A percentile compares a stretch with the other conserved stretches of the same genome.
Evolutionary conservation across 805 yeast species (phyloP).

Genomic region (Yarrowia sp.): DNA sequence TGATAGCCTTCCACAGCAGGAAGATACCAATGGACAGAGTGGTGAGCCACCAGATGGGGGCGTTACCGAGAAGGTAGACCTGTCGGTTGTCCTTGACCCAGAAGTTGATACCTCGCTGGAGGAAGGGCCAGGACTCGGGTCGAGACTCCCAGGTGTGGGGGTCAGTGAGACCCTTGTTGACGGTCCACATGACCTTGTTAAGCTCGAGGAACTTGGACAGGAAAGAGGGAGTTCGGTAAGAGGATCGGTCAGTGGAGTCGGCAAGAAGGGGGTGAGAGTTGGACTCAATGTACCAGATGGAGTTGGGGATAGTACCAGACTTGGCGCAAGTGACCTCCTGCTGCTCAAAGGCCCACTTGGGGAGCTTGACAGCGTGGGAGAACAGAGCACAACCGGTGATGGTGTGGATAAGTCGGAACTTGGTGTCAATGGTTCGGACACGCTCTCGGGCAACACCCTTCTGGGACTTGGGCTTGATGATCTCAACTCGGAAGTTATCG

Average conservation of each 20-base stretch:
- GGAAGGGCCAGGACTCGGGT: conserved; percentile 71
- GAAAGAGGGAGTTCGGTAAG: conserved; percentile 54
- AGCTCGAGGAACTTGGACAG: conserved; percentile 61
- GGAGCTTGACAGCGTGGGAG: conserved; percentile 75
- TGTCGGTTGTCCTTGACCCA: conserved; percentile 56
- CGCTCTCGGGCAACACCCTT: conserved; percentile 52
- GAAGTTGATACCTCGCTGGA: conserved; percentile 65
- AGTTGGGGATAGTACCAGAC: conserved; percentile 68
- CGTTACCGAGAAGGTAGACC: conserved; percentile 71
- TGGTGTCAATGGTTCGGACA: conserved; percentile 66
- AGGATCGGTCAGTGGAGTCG: conserved; percentile 49
- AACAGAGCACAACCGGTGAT: conserved; percentile 73
- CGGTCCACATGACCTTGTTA: conserved; percentile 62
- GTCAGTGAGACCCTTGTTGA: conserved; percentile 57
- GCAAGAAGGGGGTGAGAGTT: conserved; percentile 60
- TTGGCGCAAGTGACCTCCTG: conserved; percentile 89
- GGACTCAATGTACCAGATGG: conserved; percentile 71
- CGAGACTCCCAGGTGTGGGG: conserved; percentile 59
- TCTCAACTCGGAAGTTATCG: conserved; percentile 72
- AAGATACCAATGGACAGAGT: conserved; percentile 48
- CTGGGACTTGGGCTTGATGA: conserved; percentile 52
- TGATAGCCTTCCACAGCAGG: conserved; percentile 45
- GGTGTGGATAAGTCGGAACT: conserved; percentile 71
- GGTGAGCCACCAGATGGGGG: conserved; percentile 61
- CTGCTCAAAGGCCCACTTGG: conserved; percentile 84